Percentiles rank a stretch among this genome's conserved stretches.
Evolutionary conservation across 2,329 filamentous ascomycete species (phyloP).

Genomic region (Ceratocystis papillata): DNA sequence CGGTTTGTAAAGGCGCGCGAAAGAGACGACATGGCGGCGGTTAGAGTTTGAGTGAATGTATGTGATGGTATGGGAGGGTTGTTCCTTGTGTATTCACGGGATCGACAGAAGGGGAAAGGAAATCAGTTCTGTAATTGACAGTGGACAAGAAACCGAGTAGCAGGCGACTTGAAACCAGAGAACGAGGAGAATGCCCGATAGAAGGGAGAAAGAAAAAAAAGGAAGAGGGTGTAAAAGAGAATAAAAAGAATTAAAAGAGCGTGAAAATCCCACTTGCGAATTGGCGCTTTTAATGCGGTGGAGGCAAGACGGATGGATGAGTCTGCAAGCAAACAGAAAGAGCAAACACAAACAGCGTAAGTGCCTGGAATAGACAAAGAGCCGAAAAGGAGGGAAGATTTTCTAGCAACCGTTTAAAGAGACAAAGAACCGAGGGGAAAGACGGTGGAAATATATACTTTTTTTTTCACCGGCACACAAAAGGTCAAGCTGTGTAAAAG

Average conservation of each 20-base stretch:
- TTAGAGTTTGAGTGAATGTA: constrained; percentile 13
- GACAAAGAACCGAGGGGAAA: neutral
- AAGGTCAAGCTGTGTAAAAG: too few species aligned
- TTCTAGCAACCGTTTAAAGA: neutral
- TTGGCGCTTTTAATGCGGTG: constrained; percentile 15
- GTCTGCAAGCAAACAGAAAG: constrained; percentile 19
- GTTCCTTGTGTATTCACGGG: neutral
- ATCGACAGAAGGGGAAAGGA: neutral
- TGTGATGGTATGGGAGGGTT: neutral
- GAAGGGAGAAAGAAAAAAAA: constrained; percentile 17
- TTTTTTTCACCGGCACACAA: neutral
- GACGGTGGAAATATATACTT: neutral
- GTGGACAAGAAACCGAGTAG: constrained; percentile 20
- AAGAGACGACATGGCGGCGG: constrained; percentile 43
- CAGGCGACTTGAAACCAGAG: constrained; percentile 14
- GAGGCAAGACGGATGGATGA: constrained; percentile 8
- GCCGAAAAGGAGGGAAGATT: neutral
- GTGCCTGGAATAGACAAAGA: constrained; percentile 19
- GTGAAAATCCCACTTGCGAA: neutral
- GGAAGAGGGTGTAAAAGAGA: neutral
- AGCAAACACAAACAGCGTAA: constrained; percentile 18
- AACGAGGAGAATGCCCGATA: neutral
- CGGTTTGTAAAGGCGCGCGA: constrained; percentile 62
- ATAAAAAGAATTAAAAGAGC: constrained; percentile 17
- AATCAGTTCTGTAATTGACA: neutral